Base-by-base conservation (phyloP, 2,329 filamentous ascomycete genomes). In the Venturia aucupariae region DNA sequence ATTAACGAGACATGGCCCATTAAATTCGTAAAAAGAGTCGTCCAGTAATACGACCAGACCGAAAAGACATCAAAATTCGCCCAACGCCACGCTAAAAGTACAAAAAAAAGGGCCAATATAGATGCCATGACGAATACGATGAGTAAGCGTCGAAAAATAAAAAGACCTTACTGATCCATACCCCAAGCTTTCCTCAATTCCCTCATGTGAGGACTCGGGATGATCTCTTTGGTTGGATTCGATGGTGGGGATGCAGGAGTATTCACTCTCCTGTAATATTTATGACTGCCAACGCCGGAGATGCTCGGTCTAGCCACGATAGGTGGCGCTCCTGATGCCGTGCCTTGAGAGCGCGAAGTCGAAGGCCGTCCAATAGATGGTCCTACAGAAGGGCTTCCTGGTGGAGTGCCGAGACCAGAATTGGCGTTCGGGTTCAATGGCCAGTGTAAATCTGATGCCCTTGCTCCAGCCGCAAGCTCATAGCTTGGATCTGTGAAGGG, bases 151-250 rank as follows among this genome's bases (percentile, higher is more conserved):
- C n/a, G n/a, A n/a, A 44, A 5, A 17, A 8, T 10, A 4, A 30
- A 32, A 17, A 54, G 11, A 41, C 15, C 32, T 48, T 63, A 63
- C 8, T 59, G 15, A 38, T 63, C 62, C 62, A 55, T 27, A 39
- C 62, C 62, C 62, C 62, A 63, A 41, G 62, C 62, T 35, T 38
- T 54, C 30, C 62, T 39, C 46, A 51, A 46, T 22, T 63, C 62
- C 32, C 22, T 39, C 62, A 63, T 57, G 11, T 46, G 13, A 13
- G 44, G 44, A 22, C 44, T 62, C 7, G 32, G 42, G 5, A 41
- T 54, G 11, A 39, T 24, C 15, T 38, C 41, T 13, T 42, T 24
- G 6, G 24, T 38, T 8, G 13, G 4, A 8, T 27, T 42, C 13
- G 39, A n/a, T 35, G n/a, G 17, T 22, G 61, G 30, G 24, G n/a